Base-by-base conservation (phyloP, 495 filamentous ascomycete species). In the Podospora anserina region DNA sequence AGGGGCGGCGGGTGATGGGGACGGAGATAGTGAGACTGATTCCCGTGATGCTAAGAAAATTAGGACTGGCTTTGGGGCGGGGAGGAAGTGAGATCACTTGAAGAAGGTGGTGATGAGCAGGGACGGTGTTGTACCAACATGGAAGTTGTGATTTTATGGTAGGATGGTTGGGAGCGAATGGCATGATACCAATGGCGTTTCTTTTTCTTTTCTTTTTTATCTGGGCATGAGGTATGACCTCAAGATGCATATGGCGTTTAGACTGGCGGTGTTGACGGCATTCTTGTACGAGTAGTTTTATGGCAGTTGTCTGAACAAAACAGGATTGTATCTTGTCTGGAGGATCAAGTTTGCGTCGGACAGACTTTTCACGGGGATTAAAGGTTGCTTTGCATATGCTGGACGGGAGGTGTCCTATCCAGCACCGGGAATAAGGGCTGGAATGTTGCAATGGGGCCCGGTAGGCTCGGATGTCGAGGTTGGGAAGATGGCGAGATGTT, bases 11-110 rank as follows among this genome's bases (percentile, higher is more conserved):
- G 58, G 64, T 9, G 69, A 68, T 64, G 73, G 63, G 28, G 63
- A 34, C 32, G 23, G 72, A 4, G 84, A 87, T 63, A 86, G 84
- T 69, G 84, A 87, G 77, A 78, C 80, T 54, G 83, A 83, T 55
- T 73, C 75, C 13, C 74, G 77, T 60, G 80, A 80, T 69, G 62
- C 72, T 19, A 86, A 87, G 80, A 87, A 87, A 68, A 72, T 79
- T 0, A 76, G 83, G 59, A 85, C 84, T 2, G 81, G 81, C 63
- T 85, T 85, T 72, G 82, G 83, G n/a, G 81, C 78, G n/a, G 55
- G n/a, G 18, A 75, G 83, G 60, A 87, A 86, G 71, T 85, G 23
- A 23, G 23, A 23, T 23, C 23, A 23, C 23, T 23, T 23, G 23
- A 23, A 23, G 23, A 23, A 77, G 26, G 11, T 20, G 11, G 18